Percentiles rank a stretch among this genome's conserved stretches.
Conservation (phyloP, 2,329 filamentous ascomycete species). For the Fusarium tuaranense region DNA sequence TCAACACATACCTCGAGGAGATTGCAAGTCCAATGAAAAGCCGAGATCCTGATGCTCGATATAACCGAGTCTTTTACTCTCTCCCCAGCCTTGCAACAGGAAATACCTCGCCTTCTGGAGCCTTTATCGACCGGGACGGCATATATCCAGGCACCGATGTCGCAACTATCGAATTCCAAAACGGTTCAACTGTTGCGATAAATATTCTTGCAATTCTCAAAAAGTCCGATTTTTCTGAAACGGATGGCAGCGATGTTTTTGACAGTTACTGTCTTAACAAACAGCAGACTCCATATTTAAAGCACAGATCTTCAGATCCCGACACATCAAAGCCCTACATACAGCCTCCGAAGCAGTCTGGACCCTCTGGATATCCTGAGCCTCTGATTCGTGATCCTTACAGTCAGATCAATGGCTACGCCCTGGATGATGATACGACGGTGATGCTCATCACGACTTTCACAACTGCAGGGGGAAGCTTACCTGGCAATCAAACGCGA, state of each 20-base stretch:
- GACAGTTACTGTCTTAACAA: background rate
- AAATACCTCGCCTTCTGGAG: background rate
- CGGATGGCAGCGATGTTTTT: background rate
- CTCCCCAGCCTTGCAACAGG: background rate
- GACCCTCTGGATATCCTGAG: background rate
- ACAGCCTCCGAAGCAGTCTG: background rate
- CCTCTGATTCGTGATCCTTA: slow-evolving; percentile 5
- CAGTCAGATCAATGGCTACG: background rate
- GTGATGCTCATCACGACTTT: slow-evolving; percentile 1
- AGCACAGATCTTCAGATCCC: background rate
- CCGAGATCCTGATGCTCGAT: slow-evolving; percentile 8
- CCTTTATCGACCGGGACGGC: background rate
- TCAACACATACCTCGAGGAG: background rate
- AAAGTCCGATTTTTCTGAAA: background rate
- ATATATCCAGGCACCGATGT: background rate
- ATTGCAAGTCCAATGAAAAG: background rate
- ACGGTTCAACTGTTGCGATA: background rate
- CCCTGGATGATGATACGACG: background rate
- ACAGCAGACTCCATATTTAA: background rate
- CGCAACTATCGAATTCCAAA: background rate
- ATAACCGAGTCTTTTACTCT: slow-evolving; percentile 4
- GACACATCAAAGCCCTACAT: background rate
- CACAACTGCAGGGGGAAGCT: background rate
- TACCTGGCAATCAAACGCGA: background rate
- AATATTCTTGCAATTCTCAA: background rate